Conservation (phyloP, 495 filamentous ascomycete species). For the Terfezia claveryi region DNA sequence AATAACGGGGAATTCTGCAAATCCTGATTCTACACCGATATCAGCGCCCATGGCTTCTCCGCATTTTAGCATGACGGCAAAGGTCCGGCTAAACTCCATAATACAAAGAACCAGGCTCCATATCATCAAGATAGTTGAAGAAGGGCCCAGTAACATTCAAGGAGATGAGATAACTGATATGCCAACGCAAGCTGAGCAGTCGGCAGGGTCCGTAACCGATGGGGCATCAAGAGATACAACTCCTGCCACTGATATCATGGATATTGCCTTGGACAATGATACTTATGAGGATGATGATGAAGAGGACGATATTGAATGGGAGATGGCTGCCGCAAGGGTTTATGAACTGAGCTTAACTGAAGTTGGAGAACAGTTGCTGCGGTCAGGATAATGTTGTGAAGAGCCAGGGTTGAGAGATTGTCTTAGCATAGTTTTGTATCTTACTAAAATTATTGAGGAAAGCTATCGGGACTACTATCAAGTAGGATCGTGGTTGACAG, state of each 20-base stretch:
- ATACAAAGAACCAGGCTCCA: constrained; percentile 18
- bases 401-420: too few species aligned
- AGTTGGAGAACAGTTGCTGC: neutral
- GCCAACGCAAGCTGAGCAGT: neutral
- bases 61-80: constrained; percentile 16
- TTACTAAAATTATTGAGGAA: too few species aligned
- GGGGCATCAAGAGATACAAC: too few species aligned
- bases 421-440: too few species aligned
- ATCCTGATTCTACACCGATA: neutral
- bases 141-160: neutral
- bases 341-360: constrained; percentile 3
- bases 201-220: too few species aligned
- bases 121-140: constrained; percentile 7
- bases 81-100: constrained; percentile 14
- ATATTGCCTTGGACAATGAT: neutral
- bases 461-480: too few species aligned
- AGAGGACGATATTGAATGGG: constrained; percentile 3
- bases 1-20: constrained; percentile 6
- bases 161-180: constrained; percentile 1
- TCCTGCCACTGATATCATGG: too few species aligned
- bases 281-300: neutral
- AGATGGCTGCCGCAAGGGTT: constrained; percentile 15
- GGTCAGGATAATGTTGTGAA: too few species aligned
- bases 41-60: neutral
- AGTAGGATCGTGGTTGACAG: too few species aligned